Base-by-base conservation (phyloP, 805 yeast genomes). In the Ascoidea tarda region DNA sequence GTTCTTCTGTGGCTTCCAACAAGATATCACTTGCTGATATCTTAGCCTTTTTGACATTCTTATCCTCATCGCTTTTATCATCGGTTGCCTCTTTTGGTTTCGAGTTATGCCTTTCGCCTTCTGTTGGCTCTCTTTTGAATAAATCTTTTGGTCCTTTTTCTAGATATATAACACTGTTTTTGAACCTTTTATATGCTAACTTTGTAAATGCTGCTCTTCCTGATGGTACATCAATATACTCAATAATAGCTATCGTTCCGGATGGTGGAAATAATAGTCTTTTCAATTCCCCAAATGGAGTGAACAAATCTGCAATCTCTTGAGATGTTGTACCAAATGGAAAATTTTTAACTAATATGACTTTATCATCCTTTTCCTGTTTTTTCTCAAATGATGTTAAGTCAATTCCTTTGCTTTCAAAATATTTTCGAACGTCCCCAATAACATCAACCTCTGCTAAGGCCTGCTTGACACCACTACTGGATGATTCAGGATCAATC, bases 401-500 rank as follows among this genome's bases (percentile, higher is more conserved):
- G 69, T 91, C 96, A 47, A 93, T 87, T 44, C 96, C 95, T 63
- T 83, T 83, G 31, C 72, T 67, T 65, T 88, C 96, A 66, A 93
- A 93, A 67, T 81, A 93, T 59, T 79, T 79, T 62, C 96, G 78
- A 10, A 93, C 96, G 66, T 84, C 93, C 48, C 90, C 93, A 61
- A 93, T 82, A 16, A 90, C 96, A 62, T 89, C 93, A 2, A 97
- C 95, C 69, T 93, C 99, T 0, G 99, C 98, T 57, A 93, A 75
- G 0, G 99, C 98, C 67, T 90, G 98, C 64, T 90, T 87, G 12
- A 93, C 98, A 1, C 96, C 97, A 51, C 96, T 84, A 55, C 75
- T 81, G 6, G 95, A 76, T 58, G 82, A 87, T 59, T 87, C 85
- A 1, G 96, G 91, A 65, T 93, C 95, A 55, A 93, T 77, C 62